Evolutionary conservation across 148 eudicot species (phyloP), one percentile per base, ranked within the genome.

Genomic region (Linanthus parryae): DNA sequence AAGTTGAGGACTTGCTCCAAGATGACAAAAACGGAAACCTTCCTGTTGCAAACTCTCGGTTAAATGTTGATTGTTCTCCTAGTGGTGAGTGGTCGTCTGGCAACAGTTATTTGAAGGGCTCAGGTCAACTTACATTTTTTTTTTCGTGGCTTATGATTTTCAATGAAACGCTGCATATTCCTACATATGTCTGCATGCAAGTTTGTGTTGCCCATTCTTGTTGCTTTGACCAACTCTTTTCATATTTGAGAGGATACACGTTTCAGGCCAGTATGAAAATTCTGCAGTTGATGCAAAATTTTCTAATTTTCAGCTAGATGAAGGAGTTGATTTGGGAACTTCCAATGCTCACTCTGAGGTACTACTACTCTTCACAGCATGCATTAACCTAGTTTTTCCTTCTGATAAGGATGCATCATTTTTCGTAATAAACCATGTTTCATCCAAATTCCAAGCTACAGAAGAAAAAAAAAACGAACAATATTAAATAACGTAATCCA

Each of bases 1-100:
- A 73, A 61, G 98, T 83, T 57, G 90, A 83, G 64, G 79, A 81
- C 74, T 61, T 81, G 61, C 70, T 87, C 48, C 83, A 73, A 43
- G 68, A 73, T 46, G 83, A 72, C 23, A 82, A 84, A 36, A 56
- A 55, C 48, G 74, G 68, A 35, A 45, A 57, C 35, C 62, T 39
- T 44, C 46, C 73, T 63, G 56, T 62, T 56, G 39, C 52, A 31
- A 79, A 74, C 31, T 46, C 55, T 33, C 62, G 56, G 28, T 72
- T 64, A 33, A 52, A 69, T 60, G 66, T 48, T 23, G 76, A 47
- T 38, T 63, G 48, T 48, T 44, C 60, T 43, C 40, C 68, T 19
- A 47, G 49, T 56, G 60, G 61, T 34, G 69, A 56, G 18, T 37
- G 27, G 46, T 43, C 60, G 40, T 44, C 69, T 48, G 62, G 57